Evolutionary conservation across 2,329 filamentous ascomycete genomes (phyloP).

Genomic region (Clarireedia sp.): DNA sequence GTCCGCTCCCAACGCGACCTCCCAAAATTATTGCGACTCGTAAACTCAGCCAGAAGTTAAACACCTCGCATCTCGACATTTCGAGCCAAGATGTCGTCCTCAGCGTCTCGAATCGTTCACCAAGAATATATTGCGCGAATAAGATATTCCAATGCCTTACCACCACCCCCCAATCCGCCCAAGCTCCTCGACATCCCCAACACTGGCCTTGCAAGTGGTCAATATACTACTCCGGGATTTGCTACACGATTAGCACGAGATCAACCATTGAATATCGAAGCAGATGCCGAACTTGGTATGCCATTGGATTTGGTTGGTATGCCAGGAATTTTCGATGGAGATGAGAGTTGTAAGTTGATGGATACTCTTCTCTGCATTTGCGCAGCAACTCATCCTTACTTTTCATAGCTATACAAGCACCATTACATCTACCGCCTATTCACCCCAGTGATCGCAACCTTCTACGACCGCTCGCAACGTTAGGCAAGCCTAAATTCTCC

Average conservation of each 20-base stretch:
- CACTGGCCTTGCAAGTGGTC: slow-evolving; percentile 74
- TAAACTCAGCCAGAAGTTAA: neutral
- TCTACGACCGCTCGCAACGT: slow-evolving; percentile 71
- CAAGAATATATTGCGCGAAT: slow-evolving; percentile 98
- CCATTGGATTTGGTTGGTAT: slow-evolving; percentile 91
- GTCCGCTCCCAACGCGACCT: slow-evolving; percentile 8
- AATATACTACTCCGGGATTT: slow-evolving; percentile 87
- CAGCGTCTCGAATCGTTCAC: slow-evolving; percentile 47
- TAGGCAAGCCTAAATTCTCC: slow-evolving; percentile 74
- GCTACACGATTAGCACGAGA: slow-evolving; percentile 82
- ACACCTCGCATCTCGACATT: neutral
- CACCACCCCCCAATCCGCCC: slow-evolving; percentile 85
- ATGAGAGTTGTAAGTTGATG: slow-evolving; percentile 70
- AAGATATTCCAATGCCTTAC: slow-evolving; percentile 90
- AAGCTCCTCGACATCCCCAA: slow-evolving; percentile 97
- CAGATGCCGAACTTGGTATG: slow-evolving; percentile 97
- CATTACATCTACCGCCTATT: slow-evolving; percentile 59
- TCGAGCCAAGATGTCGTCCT: slow-evolving; percentile 23
- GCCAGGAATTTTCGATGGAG: slow-evolving; percentile 88
- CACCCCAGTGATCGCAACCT: slow-evolving; percentile 81
- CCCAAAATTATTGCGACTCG: slow-evolving; percentile 1
- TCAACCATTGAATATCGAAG: slow-evolving; percentile 92
- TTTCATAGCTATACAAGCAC: slow-evolving; percentile 67
- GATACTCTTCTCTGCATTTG: neutral
- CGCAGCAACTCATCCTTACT: slow-evolving; percentile 18